Evolutionary conservation across 2,329 filamentous ascomycete species (phyloP).

Genomic region (Plectosphaerella plurivora): DNA sequence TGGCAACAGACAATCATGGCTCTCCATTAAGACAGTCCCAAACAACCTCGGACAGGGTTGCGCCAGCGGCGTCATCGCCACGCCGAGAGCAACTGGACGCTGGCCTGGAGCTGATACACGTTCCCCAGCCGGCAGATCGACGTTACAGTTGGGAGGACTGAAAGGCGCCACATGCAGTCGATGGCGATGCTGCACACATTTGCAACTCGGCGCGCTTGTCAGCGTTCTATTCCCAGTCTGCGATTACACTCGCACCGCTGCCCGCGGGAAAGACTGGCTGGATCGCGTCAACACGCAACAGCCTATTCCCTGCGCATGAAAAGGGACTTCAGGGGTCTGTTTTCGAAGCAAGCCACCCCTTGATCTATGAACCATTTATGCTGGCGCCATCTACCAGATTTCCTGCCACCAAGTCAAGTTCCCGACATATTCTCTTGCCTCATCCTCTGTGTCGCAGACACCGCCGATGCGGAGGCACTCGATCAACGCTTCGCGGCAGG

Average conservation of each 20-base stretch:
- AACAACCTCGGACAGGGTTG: too few species aligned
- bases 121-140: slow-evolving; percentile 44
- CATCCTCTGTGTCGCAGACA: slow-evolving; percentile 24
- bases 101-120: slow-evolving; percentile 41
- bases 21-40: too few species aligned
- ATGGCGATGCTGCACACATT: too few species aligned
- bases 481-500: slow-evolving; percentile 47
- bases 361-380: background rate
- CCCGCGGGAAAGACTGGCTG: background rate
- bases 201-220: too few species aligned
- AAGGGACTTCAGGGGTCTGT: background rate
- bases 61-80: slow-evolving; percentile 6
- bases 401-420: slow-evolving; percentile 50
- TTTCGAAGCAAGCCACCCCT: background rate
- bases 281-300: background rate
- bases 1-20: too few species aligned
- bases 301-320: background rate
- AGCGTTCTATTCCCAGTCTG: too few species aligned
- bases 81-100: slow-evolving; percentile 38
- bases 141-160: slow-evolving; percentile 48
- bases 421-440: slow-evolving; percentile 31
- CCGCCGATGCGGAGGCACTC: slow-evolving; percentile 38
- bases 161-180: background rate
- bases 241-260: too few species aligned
- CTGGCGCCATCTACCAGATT: slow-evolving; percentile 42